These are phyloP conservation scores for Santalum album DNA, from an alignment of 164 flowering plant genomes.

Conservation along the genomic window DNA sequence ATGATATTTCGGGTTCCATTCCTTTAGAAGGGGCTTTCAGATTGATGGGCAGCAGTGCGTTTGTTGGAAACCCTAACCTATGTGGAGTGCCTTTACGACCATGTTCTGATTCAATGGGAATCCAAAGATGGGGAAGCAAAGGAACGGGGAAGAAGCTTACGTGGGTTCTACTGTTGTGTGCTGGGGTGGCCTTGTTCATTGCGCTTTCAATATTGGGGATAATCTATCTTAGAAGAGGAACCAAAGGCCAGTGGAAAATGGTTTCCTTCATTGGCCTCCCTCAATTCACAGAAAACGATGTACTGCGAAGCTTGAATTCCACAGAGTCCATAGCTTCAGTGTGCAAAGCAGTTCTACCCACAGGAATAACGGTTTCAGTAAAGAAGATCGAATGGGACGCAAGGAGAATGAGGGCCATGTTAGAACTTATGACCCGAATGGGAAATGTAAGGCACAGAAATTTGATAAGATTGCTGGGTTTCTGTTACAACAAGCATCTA, in stretches of 20 bases:
- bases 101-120: slow-evolving; percentile 38
- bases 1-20: slow-evolving; percentile 63
- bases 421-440: slow-evolving; percentile 32
- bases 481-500: slow-evolving; percentile 54
- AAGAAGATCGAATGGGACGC: slow-evolving; percentile 62
- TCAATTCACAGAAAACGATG: slow-evolving; percentile 63
- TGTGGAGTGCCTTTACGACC: slow-evolving; percentile 71
- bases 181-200: slow-evolving; percentile 32
- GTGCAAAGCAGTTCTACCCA: slow-evolving; percentile 70
- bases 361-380: slow-evolving; percentile 77
- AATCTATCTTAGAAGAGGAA: slow-evolving; percentile 33
- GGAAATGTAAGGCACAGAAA: slow-evolving; percentile 82
- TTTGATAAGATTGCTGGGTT: slow-evolving; percentile 64
- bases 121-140: slow-evolving; percentile 28
- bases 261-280: slow-evolving; percentile 68
- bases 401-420: slow-evolving; percentile 22
- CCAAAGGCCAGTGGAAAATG: slow-evolving; percentile 61
- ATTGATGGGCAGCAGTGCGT: slow-evolving; percentile 57
- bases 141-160: slow-evolving; percentile 32
- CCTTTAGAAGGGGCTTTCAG: slow-evolving; percentile 41
- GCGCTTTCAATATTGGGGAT: slow-evolving; percentile 32
- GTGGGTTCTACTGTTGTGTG: slow-evolving; percentile 44
- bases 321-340: slow-evolving; percentile 31
- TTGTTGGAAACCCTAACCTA: slow-evolving; percentile 59
- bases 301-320: slow-evolving; percentile 55